Evolutionary conservation across 257 asterid genomes (phyloP).

Genomic region (Cordia subcordata): DNA sequence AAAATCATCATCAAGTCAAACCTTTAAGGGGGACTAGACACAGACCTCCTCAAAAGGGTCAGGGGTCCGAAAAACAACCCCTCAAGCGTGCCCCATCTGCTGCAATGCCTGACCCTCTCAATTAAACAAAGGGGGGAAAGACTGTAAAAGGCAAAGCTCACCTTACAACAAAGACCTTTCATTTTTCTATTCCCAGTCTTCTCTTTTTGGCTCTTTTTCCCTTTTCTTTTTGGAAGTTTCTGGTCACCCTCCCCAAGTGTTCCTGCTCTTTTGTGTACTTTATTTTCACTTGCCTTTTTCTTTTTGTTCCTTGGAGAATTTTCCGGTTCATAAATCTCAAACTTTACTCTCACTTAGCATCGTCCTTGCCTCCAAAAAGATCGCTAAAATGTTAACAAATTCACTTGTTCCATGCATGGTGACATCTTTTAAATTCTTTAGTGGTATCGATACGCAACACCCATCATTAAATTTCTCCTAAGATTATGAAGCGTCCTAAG

Average conservation of each 20-base stretch:
- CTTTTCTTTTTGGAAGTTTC: slow-evolving; percentile 26
- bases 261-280: neutral
- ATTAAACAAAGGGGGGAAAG: slow-evolving; percentile 13
- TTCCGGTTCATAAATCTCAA: no score
- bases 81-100: slow-evolving; percentile 29
- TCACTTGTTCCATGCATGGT: no score
- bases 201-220: slow-evolving; percentile 33
- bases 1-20: slow-evolving; percentile 40
- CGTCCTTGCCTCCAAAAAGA: no score
- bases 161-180: slow-evolving; percentile 10
- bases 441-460: no score
- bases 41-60: neutral
- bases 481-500: no score
- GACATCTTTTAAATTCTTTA: no score
- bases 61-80: slow-evolving; percentile 1
- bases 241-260: neutral
- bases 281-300: neutral
- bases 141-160: slow-evolving; percentile 9
- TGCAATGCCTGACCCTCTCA: slow-evolving; percentile 18
- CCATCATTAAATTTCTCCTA: no score
- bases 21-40: slow-evolving; percentile 13
- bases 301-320: no score
- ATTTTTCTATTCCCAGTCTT: slow-evolving; percentile 14
- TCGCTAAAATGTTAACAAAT: no score
- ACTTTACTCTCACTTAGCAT: no score